Evolutionary conservation across 345 rosid species (phyloP).

Genomic region (Citrus trifoliata): DNA sequence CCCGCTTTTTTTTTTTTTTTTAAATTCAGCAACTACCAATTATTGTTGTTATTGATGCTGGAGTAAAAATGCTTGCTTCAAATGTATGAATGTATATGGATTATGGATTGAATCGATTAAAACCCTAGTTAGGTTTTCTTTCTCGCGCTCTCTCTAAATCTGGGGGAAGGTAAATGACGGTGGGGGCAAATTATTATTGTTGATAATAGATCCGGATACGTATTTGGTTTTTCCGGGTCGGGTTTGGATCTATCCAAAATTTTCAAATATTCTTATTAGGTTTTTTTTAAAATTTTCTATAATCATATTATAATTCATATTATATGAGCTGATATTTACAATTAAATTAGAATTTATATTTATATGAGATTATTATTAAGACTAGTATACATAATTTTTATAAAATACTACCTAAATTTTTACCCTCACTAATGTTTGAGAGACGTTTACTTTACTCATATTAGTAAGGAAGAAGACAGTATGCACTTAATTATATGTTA

Average conservation of each 20-base stretch:
- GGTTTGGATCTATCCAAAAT: neutral
- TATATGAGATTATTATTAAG: no score
- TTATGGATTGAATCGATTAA: neutral
- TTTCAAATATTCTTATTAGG: neutral
- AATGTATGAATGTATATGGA: neutral
- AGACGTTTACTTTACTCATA: no score
- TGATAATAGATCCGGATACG: neutral
- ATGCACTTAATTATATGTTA: no score
- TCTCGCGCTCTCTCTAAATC: neutral
- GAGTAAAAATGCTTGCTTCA: no score
- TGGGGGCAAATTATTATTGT: neutral
- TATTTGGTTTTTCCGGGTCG: neutral
- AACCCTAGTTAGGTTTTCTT: constrained; percentile 8
- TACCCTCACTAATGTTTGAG: no score
- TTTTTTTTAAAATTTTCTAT: no score
- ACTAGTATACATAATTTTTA: no score
- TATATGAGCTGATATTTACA: no score
- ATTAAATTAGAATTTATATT: no score
- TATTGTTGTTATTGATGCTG: neutral
- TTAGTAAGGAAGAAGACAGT: fast-evolving
- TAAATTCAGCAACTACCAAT: neutral
- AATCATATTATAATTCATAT: no score
- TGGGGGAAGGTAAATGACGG: neutral
- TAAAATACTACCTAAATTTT: no score
- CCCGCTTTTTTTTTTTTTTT: neutral